These are phyloP conservation scores for Coleophoma cylindrospora DNA, from an alignment of 2,329 filamentous ascomycete genomes.

Conservation along the genomic window DNA sequence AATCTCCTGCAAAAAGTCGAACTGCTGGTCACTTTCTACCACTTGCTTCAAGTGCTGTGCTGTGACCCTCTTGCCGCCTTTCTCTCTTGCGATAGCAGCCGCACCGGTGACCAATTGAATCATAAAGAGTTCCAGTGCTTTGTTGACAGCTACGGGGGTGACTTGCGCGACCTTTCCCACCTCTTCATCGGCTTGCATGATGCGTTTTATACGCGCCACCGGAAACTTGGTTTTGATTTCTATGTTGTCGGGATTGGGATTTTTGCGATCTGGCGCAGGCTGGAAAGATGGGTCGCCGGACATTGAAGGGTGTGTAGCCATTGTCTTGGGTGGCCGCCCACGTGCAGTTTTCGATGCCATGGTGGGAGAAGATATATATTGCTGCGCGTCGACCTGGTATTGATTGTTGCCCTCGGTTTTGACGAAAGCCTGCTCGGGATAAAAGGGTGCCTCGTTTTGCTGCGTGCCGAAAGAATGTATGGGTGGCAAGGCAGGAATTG, in stretches of 20 bases:
- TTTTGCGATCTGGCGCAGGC: slow-evolving; percentile 41
- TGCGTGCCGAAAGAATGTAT: slow-evolving; percentile 14
- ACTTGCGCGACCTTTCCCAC: slow-evolving; percentile 98
- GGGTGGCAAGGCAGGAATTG: slow-evolving; percentile 21
- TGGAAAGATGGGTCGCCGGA: neutral
- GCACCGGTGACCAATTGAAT: slow-evolving; percentile 87
- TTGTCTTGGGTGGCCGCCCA: neutral
- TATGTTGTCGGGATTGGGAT: slow-evolving; percentile 38
- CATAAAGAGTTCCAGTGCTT: slow-evolving; percentile 97
- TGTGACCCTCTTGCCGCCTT: slow-evolving; percentile 84
- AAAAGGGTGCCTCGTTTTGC: neutral
- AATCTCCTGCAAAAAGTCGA: slow-evolving; percentile 91
- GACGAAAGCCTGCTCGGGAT: slow-evolving; percentile 5
- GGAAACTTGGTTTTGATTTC: slow-evolving; percentile 93
- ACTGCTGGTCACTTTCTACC: slow-evolving; percentile 78
- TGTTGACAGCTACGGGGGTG: slow-evolving; percentile 89
- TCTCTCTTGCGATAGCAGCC: slow-evolving; percentile 75
- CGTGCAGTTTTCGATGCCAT: slow-evolving; percentile 13
- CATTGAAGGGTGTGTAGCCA: neutral
- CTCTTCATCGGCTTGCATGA: slow-evolving; percentile 99
- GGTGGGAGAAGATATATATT: slow-evolving; percentile 2
- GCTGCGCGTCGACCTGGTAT: slow-evolving; percentile 4
- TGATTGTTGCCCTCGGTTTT: slow-evolving; percentile 6
- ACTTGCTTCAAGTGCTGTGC: slow-evolving; percentile 89
- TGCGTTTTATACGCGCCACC: slow-evolving; percentile 94